Percentiles rank a stretch among this genome's conserved stretches.
phyloP scores from a whole-genome alignment of 805 yeast genomes.

The Komagataella ulmi region DNA sequence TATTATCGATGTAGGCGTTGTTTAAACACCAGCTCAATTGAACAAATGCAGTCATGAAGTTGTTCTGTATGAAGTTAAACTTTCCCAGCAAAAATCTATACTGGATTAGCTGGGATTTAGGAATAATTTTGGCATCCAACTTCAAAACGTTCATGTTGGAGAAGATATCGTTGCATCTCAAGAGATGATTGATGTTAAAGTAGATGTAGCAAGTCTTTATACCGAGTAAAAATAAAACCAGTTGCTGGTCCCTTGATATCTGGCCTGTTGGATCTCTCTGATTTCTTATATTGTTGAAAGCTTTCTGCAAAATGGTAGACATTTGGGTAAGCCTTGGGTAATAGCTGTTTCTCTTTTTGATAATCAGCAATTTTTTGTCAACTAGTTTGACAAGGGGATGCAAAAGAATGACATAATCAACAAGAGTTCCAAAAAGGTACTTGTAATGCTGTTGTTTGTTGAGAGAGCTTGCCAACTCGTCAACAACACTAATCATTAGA shows the following conservation, averaged over 20 bases:
- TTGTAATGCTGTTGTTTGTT: conserved; percentile 26
- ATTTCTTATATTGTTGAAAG: conserved; percentile 37
- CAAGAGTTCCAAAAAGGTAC: conserved; percentile 20
- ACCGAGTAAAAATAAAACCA: conserved; percentile 34
- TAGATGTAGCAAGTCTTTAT: conserved; percentile 36
- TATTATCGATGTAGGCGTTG: conserved; percentile 14
- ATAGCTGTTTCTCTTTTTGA: conserved; percentile 15
- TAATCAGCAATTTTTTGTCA: conserved; percentile 26
- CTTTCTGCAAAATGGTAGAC: conserved; percentile 32
- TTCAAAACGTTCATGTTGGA: conserved; percentile 42
- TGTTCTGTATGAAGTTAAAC: conserved; percentile 39
- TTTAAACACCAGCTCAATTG: conserved; percentile 38
- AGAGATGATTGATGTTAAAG: conserved; percentile 38
- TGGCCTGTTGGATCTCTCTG: conserved; percentile 20
- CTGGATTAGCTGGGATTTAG: conserved; percentile 30
- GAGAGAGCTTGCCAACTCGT: conserved; percentile 34
- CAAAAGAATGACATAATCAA: conserved; percentile 23
- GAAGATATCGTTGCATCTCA: conserved; percentile 47
- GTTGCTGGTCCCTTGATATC: conserved; percentile 23
- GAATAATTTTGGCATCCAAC: conserved; percentile 25
- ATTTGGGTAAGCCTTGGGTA: conserved; percentile 31
- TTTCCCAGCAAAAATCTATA: conserved; percentile 42
- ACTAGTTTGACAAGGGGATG: conserved; percentile 31
- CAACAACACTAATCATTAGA: conserved; percentile 30
- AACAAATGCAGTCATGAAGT: conserved; percentile 28